Evolutionary conservation across 192 early-diverging fungal species (phyloP), one percentile per base, ranked within the genome.

Genomic region (Funneliformis mosseae): DNA sequence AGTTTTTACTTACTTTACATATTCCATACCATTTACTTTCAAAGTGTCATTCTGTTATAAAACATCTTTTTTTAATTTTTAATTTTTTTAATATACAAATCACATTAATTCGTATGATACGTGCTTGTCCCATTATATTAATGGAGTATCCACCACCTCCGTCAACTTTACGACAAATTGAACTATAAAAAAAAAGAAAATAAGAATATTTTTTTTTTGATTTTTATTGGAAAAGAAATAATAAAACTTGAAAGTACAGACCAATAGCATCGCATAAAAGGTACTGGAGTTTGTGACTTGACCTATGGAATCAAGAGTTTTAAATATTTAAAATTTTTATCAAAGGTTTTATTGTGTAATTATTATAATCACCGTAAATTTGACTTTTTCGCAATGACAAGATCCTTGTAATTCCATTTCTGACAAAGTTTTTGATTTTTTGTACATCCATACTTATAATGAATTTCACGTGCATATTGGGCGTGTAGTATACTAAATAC

Each of bases 101-200:
- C 1, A 74, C 14, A 8, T 42, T 7, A 27, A 74, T 43, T 33
- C 6, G 9, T 41, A 39, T 41, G 12, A 48, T 7, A 70, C 23
- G 25, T 70, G 38, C 86, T 43, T 82, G 66, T 12, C 89, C 91
- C 85, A 88, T 84, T 45, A 92, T 88, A 78, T 90, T 91, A 27
- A 89, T 84, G 7, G 77, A 55, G 81, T 85, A 88, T 33, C 90
- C 91, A 69, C 89, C 88, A 45, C 90, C 90, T 61, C 91, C 90
- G 41, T 89, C 81, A 28, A 87, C 85, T 81, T 91, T 91, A 81
- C 91, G 90, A 78, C 91, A 92, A 71, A 92, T 92, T 16, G 88
- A 88, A 81, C 85, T 86, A 74, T 61, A 43, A 23, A 21, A 38
- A 0, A 50, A 28, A 70, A 60, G n/a, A n/a, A n/a, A n/a, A n/a